phyloP scores from a whole-genome alignment of 2,329 filamentous ascomycete genomes.

The Pestalotiopsis sp. region DNA sequence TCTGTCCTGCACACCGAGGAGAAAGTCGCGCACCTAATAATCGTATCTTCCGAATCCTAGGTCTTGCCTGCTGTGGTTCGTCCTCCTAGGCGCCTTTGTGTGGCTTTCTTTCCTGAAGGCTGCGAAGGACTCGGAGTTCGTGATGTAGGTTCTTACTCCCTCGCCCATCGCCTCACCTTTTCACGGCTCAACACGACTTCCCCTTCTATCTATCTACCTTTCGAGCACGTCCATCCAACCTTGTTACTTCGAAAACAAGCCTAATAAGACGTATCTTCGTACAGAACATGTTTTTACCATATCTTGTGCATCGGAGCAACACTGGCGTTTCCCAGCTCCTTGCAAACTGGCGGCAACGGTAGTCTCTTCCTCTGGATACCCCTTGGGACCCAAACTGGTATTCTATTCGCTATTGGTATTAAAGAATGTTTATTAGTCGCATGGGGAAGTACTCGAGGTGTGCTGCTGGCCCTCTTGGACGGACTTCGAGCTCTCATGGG shows the following conservation, averaged over 20 bases:
- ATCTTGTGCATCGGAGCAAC: background rate
- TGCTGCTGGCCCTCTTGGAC: no score
- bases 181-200: background rate
- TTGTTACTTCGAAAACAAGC: no score
- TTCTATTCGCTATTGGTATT: background rate
- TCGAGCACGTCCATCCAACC: no score
- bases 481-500: no score
- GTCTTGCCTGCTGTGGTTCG: background rate
- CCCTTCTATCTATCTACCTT: no score
- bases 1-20: background rate
- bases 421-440: background rate
- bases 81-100: background rate
- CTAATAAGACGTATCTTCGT: background rate
- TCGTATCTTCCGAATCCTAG: background rate
- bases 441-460: no score
- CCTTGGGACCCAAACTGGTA: background rate
- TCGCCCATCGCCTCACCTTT: background rate
- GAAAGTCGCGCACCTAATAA: background rate
- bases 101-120: background rate
- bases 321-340: background rate
- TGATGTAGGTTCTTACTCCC: background rate
- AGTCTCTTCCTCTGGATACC: background rate
- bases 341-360: background rate
- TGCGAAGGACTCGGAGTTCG: background rate
- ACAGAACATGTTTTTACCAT: background rate